A percentile compares a stretch with the other conserved stretches of the same genome.
phyloP scores from a whole-genome alignment of 2,329 filamentous ascomycete species.

The Dothidotthia symphoricarpi region DNA sequence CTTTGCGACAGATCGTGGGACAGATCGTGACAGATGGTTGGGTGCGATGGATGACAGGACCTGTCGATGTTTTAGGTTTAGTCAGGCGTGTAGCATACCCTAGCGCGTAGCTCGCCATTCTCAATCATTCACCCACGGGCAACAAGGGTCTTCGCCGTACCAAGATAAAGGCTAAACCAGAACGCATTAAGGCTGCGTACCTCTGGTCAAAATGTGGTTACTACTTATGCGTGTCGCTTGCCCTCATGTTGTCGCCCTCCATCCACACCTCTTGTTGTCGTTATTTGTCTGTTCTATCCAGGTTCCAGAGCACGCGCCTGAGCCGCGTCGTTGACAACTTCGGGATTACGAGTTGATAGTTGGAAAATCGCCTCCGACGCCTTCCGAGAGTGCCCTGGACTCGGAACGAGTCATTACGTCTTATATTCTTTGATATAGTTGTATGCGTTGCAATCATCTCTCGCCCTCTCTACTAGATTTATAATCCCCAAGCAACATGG shows the following conservation, averaged over 20 bases:
- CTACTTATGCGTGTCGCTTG: no score
- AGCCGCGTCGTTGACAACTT: constrained; percentile 9
- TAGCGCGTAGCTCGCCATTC: constrained; percentile 13
- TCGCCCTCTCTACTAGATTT: neutral
- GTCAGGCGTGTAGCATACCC: constrained; percentile 1
- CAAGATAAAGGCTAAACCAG: neutral
- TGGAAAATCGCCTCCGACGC: constrained; percentile 10
- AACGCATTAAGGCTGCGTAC: neutral
- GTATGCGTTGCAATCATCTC: neutral
- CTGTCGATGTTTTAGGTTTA: constrained; percentile 18
- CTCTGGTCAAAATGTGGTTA: neutral
- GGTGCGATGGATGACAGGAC: constrained; percentile 21
- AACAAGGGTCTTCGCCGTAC: constrained; percentile 1
- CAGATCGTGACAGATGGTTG: constrained; percentile 18
- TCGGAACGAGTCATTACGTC: constrained; percentile 11
- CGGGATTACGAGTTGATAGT: constrained; percentile 15
- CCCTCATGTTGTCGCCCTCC: no score
- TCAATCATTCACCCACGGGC: constrained; percentile 1
- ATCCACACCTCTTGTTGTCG: neutral
- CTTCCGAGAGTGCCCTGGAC: constrained; percentile 11
- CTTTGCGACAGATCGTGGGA: constrained; percentile 21
- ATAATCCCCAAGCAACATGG: constrained; percentile 10
- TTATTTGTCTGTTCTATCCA: neutral
- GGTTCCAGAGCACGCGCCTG: neutral
- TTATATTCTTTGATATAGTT: constrained; percentile 1